These are phyloP conservation scores for Myxozyma neotropica DNA, from an alignment of 805 yeast species.

Conservation along the genomic window DNA sequence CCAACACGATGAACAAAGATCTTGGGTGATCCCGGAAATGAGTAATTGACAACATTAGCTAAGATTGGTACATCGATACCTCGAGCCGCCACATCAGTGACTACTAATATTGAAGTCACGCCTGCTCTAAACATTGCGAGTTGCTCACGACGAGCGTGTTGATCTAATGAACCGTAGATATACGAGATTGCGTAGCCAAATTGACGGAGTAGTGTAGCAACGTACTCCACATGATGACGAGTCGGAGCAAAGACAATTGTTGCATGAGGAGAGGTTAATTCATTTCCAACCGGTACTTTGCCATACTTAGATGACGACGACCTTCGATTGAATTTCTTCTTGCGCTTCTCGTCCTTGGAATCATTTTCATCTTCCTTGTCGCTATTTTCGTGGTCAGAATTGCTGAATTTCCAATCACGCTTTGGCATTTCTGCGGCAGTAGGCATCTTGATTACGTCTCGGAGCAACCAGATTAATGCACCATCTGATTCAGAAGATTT, in stretches of 20 bases:
- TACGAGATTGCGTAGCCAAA: constrained; percentile 87
- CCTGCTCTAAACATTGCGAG: constrained; percentile 83
- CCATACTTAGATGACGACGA: neutral
- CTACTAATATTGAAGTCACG: constrained; percentile 81
- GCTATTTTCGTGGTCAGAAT: constrained; percentile 53
- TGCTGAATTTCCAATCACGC: constrained; percentile 43
- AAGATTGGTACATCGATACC: constrained; percentile 86
- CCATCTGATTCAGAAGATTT: constrained; percentile 90
- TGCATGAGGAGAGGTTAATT: constrained; percentile 78
- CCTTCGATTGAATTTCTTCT: constrained; percentile 24
- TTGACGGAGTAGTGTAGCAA: constrained; percentile 66
- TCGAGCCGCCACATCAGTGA: constrained; percentile 83
- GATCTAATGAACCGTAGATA: constrained; percentile 93
- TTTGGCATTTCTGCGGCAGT: constrained; percentile 62
- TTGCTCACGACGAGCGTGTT: constrained; percentile 89
- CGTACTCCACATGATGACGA: constrained; percentile 94
- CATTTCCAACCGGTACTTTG: constrained; percentile 74
- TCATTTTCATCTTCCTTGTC: constrained; percentile 44
- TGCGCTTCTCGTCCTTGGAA: constrained; percentile 33
- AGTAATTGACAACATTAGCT: constrained; percentile 90
- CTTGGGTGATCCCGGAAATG: constrained; percentile 89
- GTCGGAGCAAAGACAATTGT: constrained; percentile 96
- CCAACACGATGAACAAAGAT: constrained; percentile 97
- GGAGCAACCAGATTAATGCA: constrained; percentile 71
- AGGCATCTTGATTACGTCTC: constrained; percentile 84